Evolutionary conservation across 177 flowering plant species (phyloP).

Genomic region (Vitis hybrid): DNA sequence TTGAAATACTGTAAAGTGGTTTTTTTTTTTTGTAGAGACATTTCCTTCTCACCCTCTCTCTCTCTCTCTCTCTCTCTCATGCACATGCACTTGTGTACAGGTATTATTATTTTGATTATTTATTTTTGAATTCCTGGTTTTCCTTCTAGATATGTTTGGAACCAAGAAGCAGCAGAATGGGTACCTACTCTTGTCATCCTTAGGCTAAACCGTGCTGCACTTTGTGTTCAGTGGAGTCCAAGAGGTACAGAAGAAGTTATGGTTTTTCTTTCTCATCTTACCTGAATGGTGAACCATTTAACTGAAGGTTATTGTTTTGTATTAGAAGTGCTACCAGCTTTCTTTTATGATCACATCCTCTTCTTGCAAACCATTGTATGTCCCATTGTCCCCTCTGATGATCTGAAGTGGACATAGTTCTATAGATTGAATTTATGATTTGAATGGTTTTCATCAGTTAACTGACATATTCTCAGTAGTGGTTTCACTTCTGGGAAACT

Average conservation of each 20-base stretch:
- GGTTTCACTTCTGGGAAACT: no score
- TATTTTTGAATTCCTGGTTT: constrained; percentile 1
- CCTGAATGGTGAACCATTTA: not conserved
- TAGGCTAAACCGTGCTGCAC: constrained; percentile 96
- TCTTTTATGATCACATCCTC: no score
- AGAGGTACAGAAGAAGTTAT: constrained; percentile 47
- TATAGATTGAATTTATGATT: no score
- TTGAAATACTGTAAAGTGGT: not conserved
- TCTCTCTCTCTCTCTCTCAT: not conserved
- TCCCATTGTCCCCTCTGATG: no score
- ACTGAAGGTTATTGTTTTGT: not conserved
- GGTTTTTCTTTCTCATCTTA: constrained; percentile 4
- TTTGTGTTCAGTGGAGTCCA: constrained; percentile 99
- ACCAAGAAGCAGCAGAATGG: constrained; percentile 84
- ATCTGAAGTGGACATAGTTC: no score
- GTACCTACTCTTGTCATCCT: constrained; percentile 97
- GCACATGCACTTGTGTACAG: not conserved
- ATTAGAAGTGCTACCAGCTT: not conserved
- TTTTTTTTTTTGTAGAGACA: not conserved
- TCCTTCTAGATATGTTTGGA: constrained; percentile 88
- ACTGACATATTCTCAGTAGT: no score
- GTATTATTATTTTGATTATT: not conserved
- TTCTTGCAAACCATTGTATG: no score
- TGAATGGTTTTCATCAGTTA: no score
- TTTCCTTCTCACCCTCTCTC: not conserved